Evolutionary conservation across 148 eudicot species (phyloP).

Genomic region (Amaranthus palmeri): DNA sequence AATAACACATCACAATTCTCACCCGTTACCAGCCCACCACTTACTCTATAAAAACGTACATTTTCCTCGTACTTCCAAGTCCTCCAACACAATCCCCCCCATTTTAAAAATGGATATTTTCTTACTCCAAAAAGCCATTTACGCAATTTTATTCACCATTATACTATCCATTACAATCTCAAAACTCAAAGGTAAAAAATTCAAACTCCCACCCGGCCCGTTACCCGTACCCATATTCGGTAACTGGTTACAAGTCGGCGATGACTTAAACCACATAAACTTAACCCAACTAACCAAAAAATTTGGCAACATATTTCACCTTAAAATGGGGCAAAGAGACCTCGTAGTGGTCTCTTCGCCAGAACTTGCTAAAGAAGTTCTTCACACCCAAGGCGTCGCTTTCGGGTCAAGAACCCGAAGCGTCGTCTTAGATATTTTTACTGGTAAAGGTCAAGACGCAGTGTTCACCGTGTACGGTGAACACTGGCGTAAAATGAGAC

Average conservation of each 20-base stretch:
- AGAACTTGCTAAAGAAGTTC: conserved; percentile 59
- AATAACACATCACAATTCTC: no score
- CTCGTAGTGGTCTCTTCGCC: conserved; percentile 63
- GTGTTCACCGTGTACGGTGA: conserved; percentile 74
- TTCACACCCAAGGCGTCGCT: conserved; percentile 74
- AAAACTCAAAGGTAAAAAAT: conserved; percentile 38
- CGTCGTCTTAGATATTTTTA: conserved; percentile 74
- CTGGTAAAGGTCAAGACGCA: conserved; percentile 78
- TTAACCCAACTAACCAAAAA: conserved; percentile 44
- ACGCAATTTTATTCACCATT: conserved; percentile 40
- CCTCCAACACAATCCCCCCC: no score
- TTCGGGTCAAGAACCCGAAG: conserved; percentile 68
- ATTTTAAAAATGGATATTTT: conserved; percentile 32
- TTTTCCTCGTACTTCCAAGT: no score
- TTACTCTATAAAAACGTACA: background rate
- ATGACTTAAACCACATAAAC: conserved; percentile 64
- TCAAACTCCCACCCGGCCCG: conserved; percentile 71
- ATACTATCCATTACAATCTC: conserved; percentile 40
- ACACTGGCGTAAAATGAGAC: conserved; percentile 82
- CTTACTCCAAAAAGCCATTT: conserved; percentile 49
- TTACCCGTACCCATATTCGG: conserved; percentile 29
- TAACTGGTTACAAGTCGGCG: conserved; percentile 58
- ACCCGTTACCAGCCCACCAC: no score
- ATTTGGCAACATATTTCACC: conserved; percentile 47
- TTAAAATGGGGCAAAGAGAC: conserved; percentile 66